Base-by-base conservation (phyloP, 495 filamentous ascomycete genomes). In the Sabuloglossum arenarium region DNA sequence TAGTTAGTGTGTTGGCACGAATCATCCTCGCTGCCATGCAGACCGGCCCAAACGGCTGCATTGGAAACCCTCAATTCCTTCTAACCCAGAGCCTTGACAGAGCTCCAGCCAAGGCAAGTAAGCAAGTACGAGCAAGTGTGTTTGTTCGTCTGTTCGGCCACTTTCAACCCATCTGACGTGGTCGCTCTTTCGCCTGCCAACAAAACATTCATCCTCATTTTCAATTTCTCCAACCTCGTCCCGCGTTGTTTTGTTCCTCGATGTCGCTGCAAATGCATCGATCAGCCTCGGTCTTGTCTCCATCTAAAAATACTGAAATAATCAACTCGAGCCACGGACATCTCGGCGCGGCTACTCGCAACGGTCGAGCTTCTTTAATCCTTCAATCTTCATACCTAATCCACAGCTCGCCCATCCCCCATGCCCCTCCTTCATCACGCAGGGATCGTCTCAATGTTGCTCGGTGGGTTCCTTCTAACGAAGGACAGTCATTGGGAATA, bases 1-100 rank as follows among this genome's bases (percentile, higher is more conserved):
- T 51, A 51, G 47, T 11, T 51, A 24, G 28, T 51, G 47, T 10
- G 47, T 51, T 51, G 47, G 47, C 47, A 51, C 47, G 25, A 51
- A 51, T 47, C 45, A 47, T 30, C 47, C 28, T 11, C 28, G 23
- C 47, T 28, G 21, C 47, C 47, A 51, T 51, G 47, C 47, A 51
- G 47, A 43, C 39, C 11, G 25, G 47, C 23, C 3, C 3, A 51
- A 51, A 28, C 16, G 47, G 47, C 47, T 30, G 47, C 47, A 51
- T 51, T 14, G 16, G 47, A 29, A 51, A 14, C 23, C 47, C 16
- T 29, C 47, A 51, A 51, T 27, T 27, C 47, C 39, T 43, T 5
- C 16, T 21, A 5, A 21, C 3, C 16, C 16, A 43, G 39, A 4
- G n/a, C 39, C 21, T 39, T 43, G 10, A 14, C 34, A 14, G 39